phyloP scores from a whole-genome alignment of 768 basidiomycete genomes.

The Boletus rufocinnamomeus region DNA sequence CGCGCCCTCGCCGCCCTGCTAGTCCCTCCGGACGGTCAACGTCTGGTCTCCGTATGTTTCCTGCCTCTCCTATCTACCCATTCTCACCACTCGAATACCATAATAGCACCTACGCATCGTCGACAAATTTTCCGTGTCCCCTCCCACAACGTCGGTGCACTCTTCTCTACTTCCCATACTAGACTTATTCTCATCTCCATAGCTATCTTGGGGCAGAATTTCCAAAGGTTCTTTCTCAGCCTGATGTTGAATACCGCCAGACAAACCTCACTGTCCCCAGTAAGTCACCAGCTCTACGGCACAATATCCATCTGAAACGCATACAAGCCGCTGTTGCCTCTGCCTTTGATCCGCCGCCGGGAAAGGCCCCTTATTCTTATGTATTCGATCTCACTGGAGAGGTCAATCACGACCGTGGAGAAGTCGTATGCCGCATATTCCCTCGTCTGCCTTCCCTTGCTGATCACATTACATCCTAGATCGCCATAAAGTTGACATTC shows the following conservation, averaged over 20 bases:
- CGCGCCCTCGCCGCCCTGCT: constrained; percentile 68
- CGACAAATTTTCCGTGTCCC: constrained; percentile 71
- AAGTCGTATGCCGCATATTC: constrained; percentile 52
- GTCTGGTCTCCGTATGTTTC: constrained; percentile 67
- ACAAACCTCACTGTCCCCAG: constrained; percentile 75
- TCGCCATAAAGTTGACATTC: constrained; percentile 77
- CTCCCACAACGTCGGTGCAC: constrained; percentile 67
- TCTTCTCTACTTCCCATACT: constrained; percentile 15
- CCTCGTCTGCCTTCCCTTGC: not conserved
- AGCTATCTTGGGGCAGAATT: constrained; percentile 84
- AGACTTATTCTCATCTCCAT: constrained; percentile 10
- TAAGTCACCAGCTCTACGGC: constrained; percentile 37
- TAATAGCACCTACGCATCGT: constrained; percentile 66
- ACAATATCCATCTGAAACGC: constrained; percentile 16
- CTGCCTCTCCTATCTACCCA: constrained; percentile 11
- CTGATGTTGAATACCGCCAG: constrained; percentile 78
- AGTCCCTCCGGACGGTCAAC: constrained; percentile 65
- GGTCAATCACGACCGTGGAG: constrained; percentile 69
- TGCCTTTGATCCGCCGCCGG: constrained; percentile 71
- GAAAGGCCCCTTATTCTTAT: constrained; percentile 68
- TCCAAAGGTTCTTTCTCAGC: constrained; percentile 62
- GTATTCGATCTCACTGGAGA: constrained; percentile 89
- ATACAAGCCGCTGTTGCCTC: constrained; percentile 62
- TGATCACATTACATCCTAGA: constrained; percentile 43
- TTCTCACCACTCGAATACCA: constrained; percentile 9